Percentiles rank a stretch among this genome's conserved stretches.
Conservation (phyloP, 495 filamentous ascomycete genomes). For the Talaromyces nanjingensis region DNA sequence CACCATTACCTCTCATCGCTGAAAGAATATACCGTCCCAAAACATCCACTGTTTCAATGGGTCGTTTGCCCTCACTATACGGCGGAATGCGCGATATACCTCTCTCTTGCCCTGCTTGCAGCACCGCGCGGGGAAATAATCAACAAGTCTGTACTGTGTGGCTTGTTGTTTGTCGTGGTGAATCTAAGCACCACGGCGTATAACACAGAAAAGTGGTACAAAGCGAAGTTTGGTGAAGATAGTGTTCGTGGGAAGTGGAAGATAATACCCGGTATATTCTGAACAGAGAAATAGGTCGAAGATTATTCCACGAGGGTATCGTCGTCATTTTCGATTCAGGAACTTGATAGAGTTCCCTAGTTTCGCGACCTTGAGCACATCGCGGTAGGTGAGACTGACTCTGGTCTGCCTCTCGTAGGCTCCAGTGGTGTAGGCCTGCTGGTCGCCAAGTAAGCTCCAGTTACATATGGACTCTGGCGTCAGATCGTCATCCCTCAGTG, state of each 20-base stretch:
- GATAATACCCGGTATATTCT: slow-evolving; percentile 79
- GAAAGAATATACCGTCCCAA: slow-evolving; percentile 77
- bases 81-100: slow-evolving; percentile 77
- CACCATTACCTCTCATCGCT: slow-evolving; percentile 75
- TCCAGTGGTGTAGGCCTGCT: slow-evolving; percentile 48
- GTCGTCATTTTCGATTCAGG: slow-evolving; percentile 38
- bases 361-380: slow-evolving; percentile 81
- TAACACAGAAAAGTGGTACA: slow-evolving; percentile 75
- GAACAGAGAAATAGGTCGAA: slow-evolving; percentile 3
- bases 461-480: slow-evolving; percentile 63
- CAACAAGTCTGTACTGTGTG: slow-evolving; percentile 69
- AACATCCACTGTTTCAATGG: slow-evolving; percentile 58
- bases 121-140: slow-evolving; percentile 55
- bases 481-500: slow-evolving; percentile 52
- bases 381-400: slow-evolving; percentile 85
- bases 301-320: not conserved
- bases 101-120: slow-evolving; percentile 66
- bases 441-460: slow-evolving; percentile 69
- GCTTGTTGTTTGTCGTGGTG: slow-evolving; percentile 61
- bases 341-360: slow-evolving; percentile 61
- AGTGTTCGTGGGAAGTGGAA: slow-evolving; percentile 62
- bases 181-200: slow-evolving; percentile 82
- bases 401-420: slow-evolving; percentile 57
- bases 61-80: slow-evolving; percentile 89
- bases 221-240: slow-evolving; percentile 64